These are phyloP conservation scores for Vickermania spadyakhi DNA, from an alignment of 208 protist species.

Conservation along the genomic window DNA sequence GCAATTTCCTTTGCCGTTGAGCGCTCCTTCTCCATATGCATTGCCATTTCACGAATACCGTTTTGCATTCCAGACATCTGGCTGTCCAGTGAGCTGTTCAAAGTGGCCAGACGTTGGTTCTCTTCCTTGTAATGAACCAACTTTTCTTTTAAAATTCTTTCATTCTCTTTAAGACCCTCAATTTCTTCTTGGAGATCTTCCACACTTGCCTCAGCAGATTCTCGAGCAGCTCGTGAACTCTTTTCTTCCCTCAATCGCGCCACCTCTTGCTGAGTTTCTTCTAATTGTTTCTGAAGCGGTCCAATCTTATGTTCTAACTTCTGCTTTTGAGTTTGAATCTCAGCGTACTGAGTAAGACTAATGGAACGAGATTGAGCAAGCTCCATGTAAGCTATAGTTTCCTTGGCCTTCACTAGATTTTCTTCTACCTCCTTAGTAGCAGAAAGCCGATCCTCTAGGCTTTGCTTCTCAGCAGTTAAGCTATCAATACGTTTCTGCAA, in stretches of 20 bases:
- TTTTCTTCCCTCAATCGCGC: conserved; percentile 21
- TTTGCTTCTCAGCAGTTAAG: conserved; percentile 31
- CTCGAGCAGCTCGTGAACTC: conserved; percentile 23
- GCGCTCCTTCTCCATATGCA: conserved; percentile 67
- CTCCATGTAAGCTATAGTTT: conserved; percentile 86
- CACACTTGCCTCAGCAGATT: conserved; percentile 55
- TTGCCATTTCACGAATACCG: conserved; percentile 75
- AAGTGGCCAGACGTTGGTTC: conserved; percentile 45
- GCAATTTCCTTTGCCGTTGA: conserved; percentile 19
- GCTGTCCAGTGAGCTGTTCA: conserved; percentile 61
- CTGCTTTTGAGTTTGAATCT: conserved; percentile 55
- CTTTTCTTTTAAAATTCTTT: conserved; percentile 53
- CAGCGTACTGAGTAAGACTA: conserved; percentile 77
- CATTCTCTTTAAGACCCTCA: conserved; percentile 34
- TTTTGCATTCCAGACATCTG: conserved; percentile 83
- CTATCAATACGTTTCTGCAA: conserved; percentile 36
- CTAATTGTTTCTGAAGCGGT: conserved; percentile 54
- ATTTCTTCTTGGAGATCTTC: conserved; percentile 51
- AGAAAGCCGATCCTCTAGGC: conserved; percentile 48
- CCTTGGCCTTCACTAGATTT: conserved; percentile 73
- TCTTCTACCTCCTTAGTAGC: conserved; percentile 56
- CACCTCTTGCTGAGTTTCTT: conserved; percentile 57
- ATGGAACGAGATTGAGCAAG: conserved; percentile 62
- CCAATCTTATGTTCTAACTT: conserved; percentile 62
- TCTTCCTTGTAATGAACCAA: conserved; percentile 25